These are phyloP conservation scores for Neonectria faginata DNA, from an alignment of 2,329 filamentous ascomycete genomes.

Conservation along the genomic window DNA sequence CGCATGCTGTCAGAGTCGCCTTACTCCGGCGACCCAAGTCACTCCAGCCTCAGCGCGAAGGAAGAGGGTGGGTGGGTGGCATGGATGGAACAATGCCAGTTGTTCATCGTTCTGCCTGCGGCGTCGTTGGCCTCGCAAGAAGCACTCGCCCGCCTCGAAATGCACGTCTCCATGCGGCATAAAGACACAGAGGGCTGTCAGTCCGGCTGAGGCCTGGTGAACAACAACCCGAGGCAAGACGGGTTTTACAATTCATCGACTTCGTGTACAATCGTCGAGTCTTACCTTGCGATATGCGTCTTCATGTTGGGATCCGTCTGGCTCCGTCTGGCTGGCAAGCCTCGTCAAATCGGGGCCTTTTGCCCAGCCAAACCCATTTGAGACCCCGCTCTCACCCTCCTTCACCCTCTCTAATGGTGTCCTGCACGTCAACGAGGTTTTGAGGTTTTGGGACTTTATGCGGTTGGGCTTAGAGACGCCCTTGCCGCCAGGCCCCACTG, in stretches of 20 bases:
- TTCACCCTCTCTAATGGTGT: constrained; percentile 28
- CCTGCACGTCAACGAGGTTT: constrained; percentile 38
- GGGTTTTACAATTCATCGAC: constrained; percentile 1
- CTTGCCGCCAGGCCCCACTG: constrained; percentile 56
- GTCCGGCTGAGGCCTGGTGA: constrained; percentile 14
- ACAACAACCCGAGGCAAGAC: constrained; percentile 8
- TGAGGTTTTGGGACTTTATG: constrained; percentile 44
- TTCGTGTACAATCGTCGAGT: constrained; percentile 24
- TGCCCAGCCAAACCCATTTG: constrained; percentile 32
- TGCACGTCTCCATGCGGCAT: constrained; percentile 35
- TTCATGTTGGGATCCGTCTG: constrained; percentile 11
- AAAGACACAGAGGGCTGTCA: constrained; percentile 19
- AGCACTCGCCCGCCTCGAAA: constrained; percentile 29
- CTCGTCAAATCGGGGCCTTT: constrained; percentile 35
- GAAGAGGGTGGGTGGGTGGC: constrained; percentile 23
- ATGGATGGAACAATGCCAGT: constrained; percentile 37
- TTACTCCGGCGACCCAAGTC: constrained; percentile 4
- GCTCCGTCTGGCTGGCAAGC: constrained; percentile 33
- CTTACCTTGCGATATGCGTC: constrained; percentile 4
- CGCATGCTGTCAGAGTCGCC: constrained; percentile 22
- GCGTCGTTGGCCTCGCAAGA: constrained; percentile 28
- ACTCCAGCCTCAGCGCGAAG: constrained; percentile 13
- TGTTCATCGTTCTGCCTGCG: constrained; percentile 38
- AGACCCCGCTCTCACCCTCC: constrained; percentile 26
- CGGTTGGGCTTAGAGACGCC: constrained; percentile 64